Evolutionary conservation across 2,329 filamentous ascomycete genomes (phyloP).

Genomic region (Penicillium expansum): DNA sequence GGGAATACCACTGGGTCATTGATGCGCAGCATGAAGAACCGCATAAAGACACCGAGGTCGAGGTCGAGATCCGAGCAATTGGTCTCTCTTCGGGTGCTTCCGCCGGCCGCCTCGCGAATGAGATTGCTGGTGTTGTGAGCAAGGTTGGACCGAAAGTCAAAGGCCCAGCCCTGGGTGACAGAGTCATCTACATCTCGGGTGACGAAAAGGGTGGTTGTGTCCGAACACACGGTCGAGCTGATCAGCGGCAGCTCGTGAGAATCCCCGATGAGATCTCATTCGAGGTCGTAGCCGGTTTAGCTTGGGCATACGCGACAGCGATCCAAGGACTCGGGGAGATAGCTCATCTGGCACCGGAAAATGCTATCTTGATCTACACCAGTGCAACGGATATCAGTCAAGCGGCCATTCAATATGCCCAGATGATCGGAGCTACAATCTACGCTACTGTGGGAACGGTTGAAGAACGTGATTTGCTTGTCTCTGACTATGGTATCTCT

Average conservation of each 20-base stretch:
- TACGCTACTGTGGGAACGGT: slow-evolving; percentile 16
- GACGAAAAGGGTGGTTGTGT: neutral
- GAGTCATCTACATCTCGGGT: slow-evolving; percentile 9
- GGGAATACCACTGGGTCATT: slow-evolving; percentile 7
- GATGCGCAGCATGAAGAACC: slow-evolving; percentile 1
- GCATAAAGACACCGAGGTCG: slow-evolving; percentile 5
- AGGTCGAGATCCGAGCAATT: slow-evolving; percentile 13
- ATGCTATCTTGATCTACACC: slow-evolving; percentile 22
- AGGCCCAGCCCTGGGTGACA: slow-evolving; percentile 7
- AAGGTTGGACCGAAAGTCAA: slow-evolving; percentile 8
- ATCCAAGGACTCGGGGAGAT: slow-evolving; percentile 12
- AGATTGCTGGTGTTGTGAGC: slow-evolving; percentile 17
- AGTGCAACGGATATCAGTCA: slow-evolving; percentile 18
- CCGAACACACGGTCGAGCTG: slow-evolving; percentile 8
- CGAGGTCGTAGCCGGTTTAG: slow-evolving; percentile 11
- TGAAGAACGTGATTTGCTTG: slow-evolving; percentile 10
- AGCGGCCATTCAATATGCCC: slow-evolving; percentile 27
- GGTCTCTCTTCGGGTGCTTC: slow-evolving; percentile 6
- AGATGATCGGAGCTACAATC: slow-evolving; percentile 9
- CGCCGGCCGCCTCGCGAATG: neutral
- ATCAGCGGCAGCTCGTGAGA: slow-evolving; percentile 2
- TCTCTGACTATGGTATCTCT: slow-evolving; percentile 10
- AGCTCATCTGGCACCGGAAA: slow-evolving; percentile 1
- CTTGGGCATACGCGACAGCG: slow-evolving; percentile 9
- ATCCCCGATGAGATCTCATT: slow-evolving; percentile 9